Evolutionary conservation across 2,329 filamentous ascomycete genomes (phyloP), one percentile per base, ranked within the genome.

Genomic region (Botrytis cinerea): DNA sequence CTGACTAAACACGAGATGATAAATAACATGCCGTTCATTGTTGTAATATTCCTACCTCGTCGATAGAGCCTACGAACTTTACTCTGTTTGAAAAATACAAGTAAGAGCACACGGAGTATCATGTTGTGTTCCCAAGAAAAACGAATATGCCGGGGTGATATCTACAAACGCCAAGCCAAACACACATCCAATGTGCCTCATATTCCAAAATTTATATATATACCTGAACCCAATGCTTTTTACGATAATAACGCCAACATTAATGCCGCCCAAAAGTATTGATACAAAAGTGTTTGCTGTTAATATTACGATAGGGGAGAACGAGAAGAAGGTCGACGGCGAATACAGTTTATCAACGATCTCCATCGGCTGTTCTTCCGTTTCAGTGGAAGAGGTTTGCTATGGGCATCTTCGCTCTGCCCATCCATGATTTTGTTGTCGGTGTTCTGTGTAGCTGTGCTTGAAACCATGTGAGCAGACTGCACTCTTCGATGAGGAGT

Each of bases 301-400:
- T 43, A 57, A 59, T 46, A 64, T 25, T 66, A 69, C 28, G 51
- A n/a, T 1, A n/a, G 35, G 64, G 28, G 61, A 28, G 75, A 72
- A 20, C 71, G 68, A 63, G 66, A 62, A 63, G 66, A 62, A 38
- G 75, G 74, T 14, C 71, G 68, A 57, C 75, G 74, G 48, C 78
- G 77, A 74, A 81, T 79, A 25, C 79, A 69, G 67, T 79, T 78
- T 1, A 75, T 76, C 14, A 81, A 77, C 3, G 70, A 46, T 70
- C 77, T 80, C 79, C 79, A 81, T 51, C 75, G 73, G 46, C 78
- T 71, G 25, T 61, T 35, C 73, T 78, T 80, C 20, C 73, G 72
- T 62, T 77, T 79, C 32, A 60, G 7, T 22, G 63, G 32, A 32
- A 16, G 35, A 73, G 74, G 25, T 64, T 73, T 46, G 71, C 73